Evolutionary conservation across 1,284 basidiomycete species (phyloP).

Genomic region (Mrakiaceae sp.): DNA sequence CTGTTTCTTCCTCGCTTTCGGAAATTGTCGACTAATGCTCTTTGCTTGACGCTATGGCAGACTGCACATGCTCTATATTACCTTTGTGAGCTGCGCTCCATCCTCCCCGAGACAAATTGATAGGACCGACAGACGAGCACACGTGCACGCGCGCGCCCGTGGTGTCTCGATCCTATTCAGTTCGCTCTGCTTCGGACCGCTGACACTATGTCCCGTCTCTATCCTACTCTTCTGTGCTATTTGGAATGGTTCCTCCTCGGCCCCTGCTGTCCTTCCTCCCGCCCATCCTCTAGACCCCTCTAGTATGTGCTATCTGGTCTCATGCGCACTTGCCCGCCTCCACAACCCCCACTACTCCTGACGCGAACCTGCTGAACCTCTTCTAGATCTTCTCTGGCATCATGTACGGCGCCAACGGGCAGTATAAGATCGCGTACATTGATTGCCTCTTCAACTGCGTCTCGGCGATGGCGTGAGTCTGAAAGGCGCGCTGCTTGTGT

Average conservation of each 20-base stretch:
- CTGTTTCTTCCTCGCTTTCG: not conserved
- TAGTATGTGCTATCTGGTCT: not conserved
- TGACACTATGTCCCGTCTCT: not conserved
- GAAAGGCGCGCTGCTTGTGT: too few relatives aligned
- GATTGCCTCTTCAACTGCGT: slow-evolving; percentile 38
- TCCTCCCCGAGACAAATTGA: too few relatives aligned
- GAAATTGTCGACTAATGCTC: not conserved
- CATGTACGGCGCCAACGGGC: slow-evolving; percentile 34
- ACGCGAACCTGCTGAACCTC: not conserved
- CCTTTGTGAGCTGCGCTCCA: not conserved
- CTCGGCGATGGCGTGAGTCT: slow-evolving; percentile 36
- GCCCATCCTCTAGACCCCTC: not conserved
- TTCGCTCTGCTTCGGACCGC: not conserved
- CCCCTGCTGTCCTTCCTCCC: not conserved
- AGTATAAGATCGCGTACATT: slow-evolving; percentile 21
- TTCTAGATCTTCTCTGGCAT: slow-evolving; percentile 37
- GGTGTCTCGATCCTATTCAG: not conserved
- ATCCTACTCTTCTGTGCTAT: not conserved
- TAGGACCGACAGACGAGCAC: not conserved
- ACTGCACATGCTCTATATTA: slow-evolving; percentile 9
- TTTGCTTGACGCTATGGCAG: not conserved
- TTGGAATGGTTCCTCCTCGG: not conserved
- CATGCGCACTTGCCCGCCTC: not conserved
- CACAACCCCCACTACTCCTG: not conserved
- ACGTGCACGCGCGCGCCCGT: not conserved